Conservation (phyloP, 2,329 filamentous ascomycete genomes). For the Dactylellina cionopaga region DNA sequence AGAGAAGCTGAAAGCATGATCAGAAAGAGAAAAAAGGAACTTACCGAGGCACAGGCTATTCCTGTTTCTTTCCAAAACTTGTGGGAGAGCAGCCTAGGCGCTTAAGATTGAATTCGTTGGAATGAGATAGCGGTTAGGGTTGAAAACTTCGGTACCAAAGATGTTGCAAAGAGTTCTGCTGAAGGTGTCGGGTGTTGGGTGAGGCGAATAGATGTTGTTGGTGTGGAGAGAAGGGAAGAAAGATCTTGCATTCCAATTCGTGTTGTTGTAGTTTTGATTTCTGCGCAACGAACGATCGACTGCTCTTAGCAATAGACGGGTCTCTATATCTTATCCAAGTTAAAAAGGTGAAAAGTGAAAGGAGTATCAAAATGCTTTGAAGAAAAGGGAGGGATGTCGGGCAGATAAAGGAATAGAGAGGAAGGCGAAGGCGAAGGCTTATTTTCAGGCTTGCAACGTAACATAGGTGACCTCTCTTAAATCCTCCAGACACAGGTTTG, state of each 20-base stretch:
- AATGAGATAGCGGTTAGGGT: slow-evolving; percentile 13
- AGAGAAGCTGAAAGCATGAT: slow-evolving; percentile 41
- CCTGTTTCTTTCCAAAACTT: slow-evolving; percentile 18
- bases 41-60: slow-evolving; percentile 37
- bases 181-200: neutral
- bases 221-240: too few relatives aligned
- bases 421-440: neutral
- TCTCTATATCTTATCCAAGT: too few relatives aligned
- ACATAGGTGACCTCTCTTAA: slow-evolving; percentile 27
- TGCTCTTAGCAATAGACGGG: too few relatives aligned
- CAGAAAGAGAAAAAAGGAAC: slow-evolving; percentile 32
- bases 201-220: neutral
- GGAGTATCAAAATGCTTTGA: neutral
- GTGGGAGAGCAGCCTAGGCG: slow-evolving; percentile 23
- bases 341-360: neutral
- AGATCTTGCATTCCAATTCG: neutral
- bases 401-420: neutral
- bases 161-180: too few relatives aligned
- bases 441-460: neutral
- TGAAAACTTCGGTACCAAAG: neutral
- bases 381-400: too few relatives aligned
- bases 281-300: too few relatives aligned
- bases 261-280: neutral
- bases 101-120: neutral
- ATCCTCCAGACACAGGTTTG: slow-evolving; percentile 26